Percentiles rank a stretch among this genome's conserved stretches.
phyloP scores from a whole-genome alignment of 2,329 filamentous ascomycete genomes.

The Talaromyces funiculosus region DNA sequence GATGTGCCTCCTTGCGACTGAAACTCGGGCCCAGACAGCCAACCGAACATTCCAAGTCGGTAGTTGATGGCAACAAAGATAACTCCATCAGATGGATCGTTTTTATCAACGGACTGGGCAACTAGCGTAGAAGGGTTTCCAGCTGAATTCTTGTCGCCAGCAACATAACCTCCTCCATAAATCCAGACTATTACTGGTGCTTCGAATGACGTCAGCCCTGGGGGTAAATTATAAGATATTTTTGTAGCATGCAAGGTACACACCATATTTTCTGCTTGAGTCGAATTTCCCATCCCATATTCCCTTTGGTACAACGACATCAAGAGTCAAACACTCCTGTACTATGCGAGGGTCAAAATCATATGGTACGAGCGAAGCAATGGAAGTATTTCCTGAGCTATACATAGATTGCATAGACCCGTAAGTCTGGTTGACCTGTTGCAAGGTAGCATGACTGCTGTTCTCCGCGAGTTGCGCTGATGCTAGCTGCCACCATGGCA shows the following conservation, averaged over 20 bases:
- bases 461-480: neutral
- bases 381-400: neutral
- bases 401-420: neutral
- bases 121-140: neutral
- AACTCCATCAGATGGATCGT: neutral
- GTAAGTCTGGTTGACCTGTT: neutral
- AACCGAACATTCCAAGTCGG: neutral
- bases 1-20: constrained; percentile 20
- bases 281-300: neutral
- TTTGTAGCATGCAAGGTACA: neutral
- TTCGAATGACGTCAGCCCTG: neutral
- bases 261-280: neutral
- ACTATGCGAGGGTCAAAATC: neutral
- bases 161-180: neutral
- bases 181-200: neutral
- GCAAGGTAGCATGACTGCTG: neutral
- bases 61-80: neutral
- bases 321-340: neutral
- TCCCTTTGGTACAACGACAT: neutral
- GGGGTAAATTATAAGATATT: neutral
- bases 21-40: neutral
- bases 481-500: neutral
- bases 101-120: neutral
- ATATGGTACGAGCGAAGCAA: neutral
- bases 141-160: neutral